Conservation (phyloP, 2,329 filamentous ascomycete species). For the Sporothrix pseudoabietina region DNA sequence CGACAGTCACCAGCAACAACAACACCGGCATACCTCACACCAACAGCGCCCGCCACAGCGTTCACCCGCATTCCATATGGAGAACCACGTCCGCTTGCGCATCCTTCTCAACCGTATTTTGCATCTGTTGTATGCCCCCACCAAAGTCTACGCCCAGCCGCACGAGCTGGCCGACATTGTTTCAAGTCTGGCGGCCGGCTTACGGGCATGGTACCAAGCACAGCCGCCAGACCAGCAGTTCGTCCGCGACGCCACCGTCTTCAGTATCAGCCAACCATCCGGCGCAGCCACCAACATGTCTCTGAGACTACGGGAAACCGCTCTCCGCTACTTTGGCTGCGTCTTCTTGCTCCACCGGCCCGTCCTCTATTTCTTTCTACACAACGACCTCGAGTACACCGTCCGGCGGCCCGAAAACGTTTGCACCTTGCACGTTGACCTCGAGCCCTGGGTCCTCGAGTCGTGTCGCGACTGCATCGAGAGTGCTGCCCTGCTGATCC, state of each 20-base stretch:
- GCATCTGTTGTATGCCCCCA: background rate
- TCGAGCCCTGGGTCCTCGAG: constrained; percentile 6
- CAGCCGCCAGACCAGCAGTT: constrained; percentile 5
- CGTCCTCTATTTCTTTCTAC: constrained; percentile 6
- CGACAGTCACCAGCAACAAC: background rate
- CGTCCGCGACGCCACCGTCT: constrained; percentile 8
- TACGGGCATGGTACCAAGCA: background rate
- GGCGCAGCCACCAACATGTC: background rate
- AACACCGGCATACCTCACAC: background rate
- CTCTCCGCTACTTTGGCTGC: constrained; percentile 14
- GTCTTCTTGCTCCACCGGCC: constrained; percentile 12
- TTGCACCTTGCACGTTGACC: constrained; percentile 2
- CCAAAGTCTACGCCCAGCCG: constrained; percentile 1
- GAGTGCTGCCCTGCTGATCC: constrained; percentile 1
- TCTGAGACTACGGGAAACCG: background rate
- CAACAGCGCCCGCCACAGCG: background rate
- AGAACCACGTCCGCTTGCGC: background rate
- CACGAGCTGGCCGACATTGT: constrained; percentile 10
- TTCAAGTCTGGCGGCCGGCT: background rate
- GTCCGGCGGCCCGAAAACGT: background rate
- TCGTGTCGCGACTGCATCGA: constrained; percentile 18
- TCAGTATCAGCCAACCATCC: background rate
- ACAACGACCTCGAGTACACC: background rate
- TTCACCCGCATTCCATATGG: background rate
- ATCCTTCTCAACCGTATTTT: constrained; percentile 7